phyloP scores from a whole-genome alignment of 2,329 filamentous ascomycete species.

The Trichoderma atrobrunneum region DNA sequence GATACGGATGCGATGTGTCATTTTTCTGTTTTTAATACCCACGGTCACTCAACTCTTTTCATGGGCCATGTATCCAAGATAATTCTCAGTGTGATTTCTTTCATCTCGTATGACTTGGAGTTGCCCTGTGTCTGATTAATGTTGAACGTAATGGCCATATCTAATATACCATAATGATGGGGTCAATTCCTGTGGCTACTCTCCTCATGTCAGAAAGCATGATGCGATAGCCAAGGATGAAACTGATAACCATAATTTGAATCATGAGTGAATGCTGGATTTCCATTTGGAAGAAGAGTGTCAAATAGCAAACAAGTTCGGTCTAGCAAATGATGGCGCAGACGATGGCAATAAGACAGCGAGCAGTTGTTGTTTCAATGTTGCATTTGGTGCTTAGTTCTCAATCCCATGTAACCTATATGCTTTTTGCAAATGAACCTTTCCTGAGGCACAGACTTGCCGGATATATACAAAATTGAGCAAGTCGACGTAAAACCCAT shows the following conservation, averaged over 20 bases:
- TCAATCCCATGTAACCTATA: not conserved
- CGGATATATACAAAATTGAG: not conserved
- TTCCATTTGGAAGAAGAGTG: not conserved
- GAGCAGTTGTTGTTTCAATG: not conserved
- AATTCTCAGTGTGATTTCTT: not conserved
- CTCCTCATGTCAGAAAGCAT: not conserved
- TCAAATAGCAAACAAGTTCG: not conserved
- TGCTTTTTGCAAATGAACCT: not conserved
- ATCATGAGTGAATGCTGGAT: not conserved
- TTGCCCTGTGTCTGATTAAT: not conserved
- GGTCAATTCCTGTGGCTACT: no score
- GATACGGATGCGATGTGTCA: not conserved
- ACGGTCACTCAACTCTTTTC: not conserved
- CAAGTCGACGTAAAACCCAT: not conserved
- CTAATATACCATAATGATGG: not conserved
- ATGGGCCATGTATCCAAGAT: not conserved
- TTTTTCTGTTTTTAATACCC: not conserved
- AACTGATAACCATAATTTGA: not conserved
- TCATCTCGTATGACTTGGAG: not conserved
- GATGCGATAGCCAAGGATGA: not conserved
- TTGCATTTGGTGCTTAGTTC: not conserved
- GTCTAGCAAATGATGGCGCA: not conserved
- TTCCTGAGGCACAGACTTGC: not conserved
- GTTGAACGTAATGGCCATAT: not conserved
- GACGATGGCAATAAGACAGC: not conserved